Evolutionary conservation across 2,329 filamentous ascomycete genomes (phyloP).

Genomic region (Curvularia hawaiiensis): DNA sequence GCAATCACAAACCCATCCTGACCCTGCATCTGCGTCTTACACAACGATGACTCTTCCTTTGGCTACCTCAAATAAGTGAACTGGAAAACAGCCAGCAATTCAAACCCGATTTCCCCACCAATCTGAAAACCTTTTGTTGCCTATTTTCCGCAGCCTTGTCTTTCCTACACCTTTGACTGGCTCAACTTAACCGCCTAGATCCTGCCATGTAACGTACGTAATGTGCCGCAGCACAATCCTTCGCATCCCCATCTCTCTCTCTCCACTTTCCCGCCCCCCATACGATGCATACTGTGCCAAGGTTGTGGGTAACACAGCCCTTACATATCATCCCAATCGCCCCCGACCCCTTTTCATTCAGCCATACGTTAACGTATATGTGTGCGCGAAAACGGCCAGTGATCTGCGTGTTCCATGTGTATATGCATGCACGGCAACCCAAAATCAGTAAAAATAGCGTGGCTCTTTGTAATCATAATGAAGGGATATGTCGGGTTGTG

Average conservation of each 20-base stretch:
- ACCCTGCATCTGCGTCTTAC: neutral
- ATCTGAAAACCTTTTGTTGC: neutral
- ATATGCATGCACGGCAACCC: neutral
- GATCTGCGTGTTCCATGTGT: neutral
- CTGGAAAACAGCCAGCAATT: too few relatives aligned
- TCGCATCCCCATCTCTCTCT: neutral
- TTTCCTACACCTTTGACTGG: neutral
- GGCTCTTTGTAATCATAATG: too few relatives aligned
- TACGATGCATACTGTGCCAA: slow-evolving; percentile 2
- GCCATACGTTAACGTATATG: neutral
- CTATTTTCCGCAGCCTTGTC: neutral
- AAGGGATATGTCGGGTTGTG: neutral
- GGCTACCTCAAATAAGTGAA: neutral
- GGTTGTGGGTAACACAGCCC: neutral
- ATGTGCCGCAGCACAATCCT: neutral
- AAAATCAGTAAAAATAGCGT: neutral
- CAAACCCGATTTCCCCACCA: neutral
- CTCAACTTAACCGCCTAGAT: neutral
- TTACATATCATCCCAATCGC: neutral
- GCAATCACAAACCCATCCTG: neutral
- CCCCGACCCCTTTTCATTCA: neutral
- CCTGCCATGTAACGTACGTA: neutral
- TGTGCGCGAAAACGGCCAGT: neutral
- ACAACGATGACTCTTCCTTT: neutral
- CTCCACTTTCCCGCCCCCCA: neutral